Percentiles rank a stretch among this genome's conserved stretches.
Conservation (phyloP, 2,329 filamentous ascomycete genomes). For the Penicillium brasilianum region DNA sequence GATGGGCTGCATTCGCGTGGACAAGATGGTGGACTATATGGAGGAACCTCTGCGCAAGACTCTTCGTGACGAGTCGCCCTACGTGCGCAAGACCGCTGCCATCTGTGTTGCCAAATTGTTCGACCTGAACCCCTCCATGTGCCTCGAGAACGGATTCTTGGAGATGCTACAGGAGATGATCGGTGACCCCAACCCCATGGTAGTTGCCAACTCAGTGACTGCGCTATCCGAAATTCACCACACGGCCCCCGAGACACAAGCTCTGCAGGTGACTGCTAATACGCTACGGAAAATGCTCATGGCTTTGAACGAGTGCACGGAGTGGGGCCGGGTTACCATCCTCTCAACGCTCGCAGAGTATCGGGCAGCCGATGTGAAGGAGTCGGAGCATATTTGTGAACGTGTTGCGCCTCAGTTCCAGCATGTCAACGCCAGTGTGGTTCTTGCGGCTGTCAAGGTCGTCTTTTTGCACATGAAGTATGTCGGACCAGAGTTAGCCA, state of each 20-base stretch:
- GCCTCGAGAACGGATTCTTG: conserved; percentile 94
- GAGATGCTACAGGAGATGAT: conserved; percentile 95
- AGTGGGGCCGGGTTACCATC: conserved; percentile 97
- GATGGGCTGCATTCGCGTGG: conserved; percentile 97
- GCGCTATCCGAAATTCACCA: conserved; percentile 91
- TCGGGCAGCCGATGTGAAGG: conserved; percentile 83
- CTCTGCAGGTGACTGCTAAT: conserved; percentile 78
- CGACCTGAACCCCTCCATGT: conserved; percentile 89
- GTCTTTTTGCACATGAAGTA: conserved; percentile 96
- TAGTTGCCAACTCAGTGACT: conserved; percentile 95
- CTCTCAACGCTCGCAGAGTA: conserved; percentile 89
- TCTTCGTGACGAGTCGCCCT: conserved; percentile 93
- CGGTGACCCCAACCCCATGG: conserved; percentile 97
- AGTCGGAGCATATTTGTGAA: conserved; percentile 98
- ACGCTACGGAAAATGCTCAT: conserved; percentile 94
- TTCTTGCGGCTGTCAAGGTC: conserved; percentile 94
- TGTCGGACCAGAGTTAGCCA: conserved; percentile 75
- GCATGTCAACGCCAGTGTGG: conserved; percentile 96
- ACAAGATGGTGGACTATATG: conserved; percentile 99
- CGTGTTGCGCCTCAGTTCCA: conserved; percentile 95
- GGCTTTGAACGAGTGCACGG: conserved; percentile 96
- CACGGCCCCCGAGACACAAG: conserved; percentile 85
- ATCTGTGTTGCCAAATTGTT: conserved; percentile 98
- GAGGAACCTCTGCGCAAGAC: conserved; percentile 97
- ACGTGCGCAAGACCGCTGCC: conserved; percentile 96